Evolutionary conservation across 345 rosid genomes (phyloP), one percentile per base, ranked within the genome.

Genomic region (Brassica cretica): DNA sequence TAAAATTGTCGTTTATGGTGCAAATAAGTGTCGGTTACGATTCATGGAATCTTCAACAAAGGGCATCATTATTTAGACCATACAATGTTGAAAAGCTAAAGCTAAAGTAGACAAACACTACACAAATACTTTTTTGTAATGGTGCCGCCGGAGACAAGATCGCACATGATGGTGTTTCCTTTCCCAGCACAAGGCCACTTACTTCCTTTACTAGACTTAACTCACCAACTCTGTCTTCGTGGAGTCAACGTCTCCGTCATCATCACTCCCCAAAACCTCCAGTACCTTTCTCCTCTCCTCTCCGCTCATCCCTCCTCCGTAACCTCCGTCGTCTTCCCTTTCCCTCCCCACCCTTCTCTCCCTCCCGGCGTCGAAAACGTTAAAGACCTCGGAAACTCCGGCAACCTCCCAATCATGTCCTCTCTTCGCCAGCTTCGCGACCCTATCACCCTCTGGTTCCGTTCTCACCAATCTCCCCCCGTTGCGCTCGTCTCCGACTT

Each of bases 151-250:
- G 58, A 39, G 59, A 62, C 65, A 0, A 35, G 25, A 8, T 80
- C 86, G 1, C 96, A 90, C 77, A 18, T 92, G 12, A 76, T 88
- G 12, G 78, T 90, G 55, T 89, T 90, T 66, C 92, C 93, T 0
- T 85, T 77, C 78, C 93, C 97, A 33, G 97, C 94, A 0, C 91
- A 89, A 75, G 97, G 97, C 76, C 96, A 90, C 82, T 63, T 67
- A 51, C 87, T 75, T 75, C 78, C 78, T 1, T 46, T 75, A 0
- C 73, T 75, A 1, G 73, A 75, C 67, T 41, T 76, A 7, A 83
- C 85, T 68, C 89, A 85, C 87, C 89, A 85, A 10, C 87, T 90
- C 37, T 51, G 68, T 10, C 86, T 80, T 62, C 80, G 18, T 25
- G 72, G 75, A 5, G 8, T 88, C 55, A 61, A 79, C 60, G 71